Base-by-base conservation (phyloP, 2,329 filamentous ascomycete genomes). In the Gyromitra esculenta region DNA sequence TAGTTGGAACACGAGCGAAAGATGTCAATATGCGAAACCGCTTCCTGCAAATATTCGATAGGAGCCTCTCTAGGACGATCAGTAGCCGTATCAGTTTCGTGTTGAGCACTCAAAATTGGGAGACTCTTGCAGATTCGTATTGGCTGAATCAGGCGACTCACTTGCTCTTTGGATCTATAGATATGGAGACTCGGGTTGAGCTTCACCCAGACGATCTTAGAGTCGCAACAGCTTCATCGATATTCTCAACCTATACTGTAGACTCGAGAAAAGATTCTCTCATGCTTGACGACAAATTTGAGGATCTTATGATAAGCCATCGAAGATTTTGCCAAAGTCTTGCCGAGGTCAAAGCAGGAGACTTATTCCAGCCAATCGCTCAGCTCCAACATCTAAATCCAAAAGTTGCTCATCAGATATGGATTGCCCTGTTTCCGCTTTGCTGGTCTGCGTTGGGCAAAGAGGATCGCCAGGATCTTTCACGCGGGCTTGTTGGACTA, bases 71-170 rank as follows among this genome's bases (percentile, higher is more conserved):
- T n/a, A 92, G 94, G 81, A 93, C 93, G 6, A 95, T 94, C 0
- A 96, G 92, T 81, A 92, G 93, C 74, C 91, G 96, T 48, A 87
- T 99, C 50, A 91, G 91, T 76, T 98, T 97, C 84, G 91, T 98
- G 2, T 88, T 99, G 71, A 77, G 79, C 8, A 91, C 92, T 31
- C 96, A 99, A 83, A 98, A 98, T 81, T 99, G 96, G 96, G 95
- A 98, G 82, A 96, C 93, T 0, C 87, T 99, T 62, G 90, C 90
- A 1, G 96, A 99, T 81, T 97, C 93, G 0, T 99, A 97, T 85
- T 99, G 96, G 96, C 86, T 99, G 64, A 91, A 94, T 52, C 96
- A 99, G 84, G 95, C 96, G 43, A 94, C 94, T 18, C 96, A 99
- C 81, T 87, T 99, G 52, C 89, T 99, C 72, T 89, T 99, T 79